Conservation (phyloP, 2,329 filamentous ascomycete species). For the Penicillium sp. region DNA sequence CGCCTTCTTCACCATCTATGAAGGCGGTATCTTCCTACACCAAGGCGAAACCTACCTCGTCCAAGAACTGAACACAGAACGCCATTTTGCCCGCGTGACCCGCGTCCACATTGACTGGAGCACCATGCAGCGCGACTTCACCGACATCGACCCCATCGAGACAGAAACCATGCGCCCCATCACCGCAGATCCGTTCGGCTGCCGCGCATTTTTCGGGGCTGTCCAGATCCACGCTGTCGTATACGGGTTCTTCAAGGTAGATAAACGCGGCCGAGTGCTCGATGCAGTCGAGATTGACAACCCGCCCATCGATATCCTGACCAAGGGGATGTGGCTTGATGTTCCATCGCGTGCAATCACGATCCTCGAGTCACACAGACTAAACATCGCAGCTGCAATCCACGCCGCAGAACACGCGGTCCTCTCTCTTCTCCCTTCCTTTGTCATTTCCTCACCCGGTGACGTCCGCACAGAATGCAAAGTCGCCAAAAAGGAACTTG, state of each 20-base stretch:
- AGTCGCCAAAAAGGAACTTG: slow-evolving; percentile 81
- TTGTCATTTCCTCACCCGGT: slow-evolving; percentile 83
- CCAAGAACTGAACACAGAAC: slow-evolving; percentile 79
- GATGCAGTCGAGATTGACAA: slow-evolving; percentile 94
- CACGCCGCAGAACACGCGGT: slow-evolving; percentile 94
- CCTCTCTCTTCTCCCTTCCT: slow-evolving; percentile 82
- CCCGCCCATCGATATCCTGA: slow-evolving; percentile 79
- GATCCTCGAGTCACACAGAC: slow-evolving; percentile 68
- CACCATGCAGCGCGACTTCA: slow-evolving; percentile 88
- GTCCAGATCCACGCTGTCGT: slow-evolving; percentile 87
- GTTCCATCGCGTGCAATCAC: slow-evolving; percentile 76
- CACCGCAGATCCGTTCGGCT: slow-evolving; percentile 51
- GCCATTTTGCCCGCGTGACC: slow-evolving; percentile 81
- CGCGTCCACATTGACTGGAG: slow-evolving; percentile 92
- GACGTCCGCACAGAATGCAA: slow-evolving; percentile 97
- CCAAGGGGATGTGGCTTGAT: slow-evolving; percentile 94
- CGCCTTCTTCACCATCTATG: slow-evolving; percentile 95
- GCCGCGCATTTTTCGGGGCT: slow-evolving; percentile 76
- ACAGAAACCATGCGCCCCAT: slow-evolving; percentile 83
- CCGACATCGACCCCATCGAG: slow-evolving; percentile 89
- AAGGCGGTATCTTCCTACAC: slow-evolving; percentile 94
- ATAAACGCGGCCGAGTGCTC: slow-evolving; percentile 77
- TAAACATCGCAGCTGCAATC: slow-evolving; percentile 86
- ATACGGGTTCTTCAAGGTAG: slow-evolving; percentile 97
- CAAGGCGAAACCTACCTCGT: slow-evolving; percentile 93